A percentile compares a stretch with the other conserved stretches of the same genome.
These are phyloP conservation scores for Capsicum pubescens DNA, from an alignment of 257 asterid species.

Conservation along the genomic window DNA sequence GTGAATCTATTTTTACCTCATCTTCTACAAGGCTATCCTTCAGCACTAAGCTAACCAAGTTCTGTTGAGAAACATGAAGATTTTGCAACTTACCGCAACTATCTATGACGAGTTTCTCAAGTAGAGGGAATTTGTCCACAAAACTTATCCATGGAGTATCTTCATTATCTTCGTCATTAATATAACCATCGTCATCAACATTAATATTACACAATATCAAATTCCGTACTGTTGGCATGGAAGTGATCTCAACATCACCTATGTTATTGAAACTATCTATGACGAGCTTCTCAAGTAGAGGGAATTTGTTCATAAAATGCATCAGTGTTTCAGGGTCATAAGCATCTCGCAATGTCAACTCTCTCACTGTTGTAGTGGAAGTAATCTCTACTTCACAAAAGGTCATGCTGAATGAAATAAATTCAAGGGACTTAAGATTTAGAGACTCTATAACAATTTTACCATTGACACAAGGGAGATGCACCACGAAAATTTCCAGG, in stretches of 20 bases:
- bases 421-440: not conserved
- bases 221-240: not conserved
- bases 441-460: not conserved
- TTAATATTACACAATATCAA: not conserved
- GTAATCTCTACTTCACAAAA: not conserved
- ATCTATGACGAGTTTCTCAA: constrained; percentile 10
- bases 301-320: not conserved
- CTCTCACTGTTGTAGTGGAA: not conserved
- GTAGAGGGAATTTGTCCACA: not conserved
- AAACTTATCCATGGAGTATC: not conserved
- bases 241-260: not conserved
- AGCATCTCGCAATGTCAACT: not conserved
- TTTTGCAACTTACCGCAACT: not conserved
- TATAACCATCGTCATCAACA: not conserved
- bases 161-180: not conserved
- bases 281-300: not conserved
- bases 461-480: not conserved
- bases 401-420: not conserved
- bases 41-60: not conserved
- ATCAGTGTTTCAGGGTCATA: not conserved
- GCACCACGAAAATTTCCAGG: not conserved
- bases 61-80: not conserved
- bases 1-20: not conserved
- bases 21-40: not conserved
- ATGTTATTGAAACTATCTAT: not conserved